Conservation (phyloP, 345 rosid genomes). For the Eutrema japonicum region DNA sequence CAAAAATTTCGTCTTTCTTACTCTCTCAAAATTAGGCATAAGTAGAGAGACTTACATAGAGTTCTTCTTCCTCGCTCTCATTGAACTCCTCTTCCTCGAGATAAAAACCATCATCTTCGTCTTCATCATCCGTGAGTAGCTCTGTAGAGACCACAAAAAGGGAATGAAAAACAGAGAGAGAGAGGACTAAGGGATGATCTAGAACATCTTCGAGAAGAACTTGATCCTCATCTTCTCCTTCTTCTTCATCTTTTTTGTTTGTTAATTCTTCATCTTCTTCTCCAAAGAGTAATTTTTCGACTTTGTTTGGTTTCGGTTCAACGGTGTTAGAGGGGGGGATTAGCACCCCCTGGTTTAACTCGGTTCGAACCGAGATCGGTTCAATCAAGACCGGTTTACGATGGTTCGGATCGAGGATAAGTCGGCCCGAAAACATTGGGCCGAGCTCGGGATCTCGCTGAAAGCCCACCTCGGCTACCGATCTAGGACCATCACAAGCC, state of each 20-base stretch:
- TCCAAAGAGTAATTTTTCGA: constrained; percentile 50
- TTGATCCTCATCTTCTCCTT: constrained; percentile 58
- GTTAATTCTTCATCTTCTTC: constrained; percentile 41
- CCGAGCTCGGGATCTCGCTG: too few relatives aligned
- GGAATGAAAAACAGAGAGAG: constrained; percentile 7
- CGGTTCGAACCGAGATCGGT: too few relatives aligned
- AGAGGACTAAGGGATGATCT: constrained; percentile 22
- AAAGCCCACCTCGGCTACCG: too few relatives aligned
- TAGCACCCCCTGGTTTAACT: too few relatives aligned
- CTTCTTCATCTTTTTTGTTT: constrained; percentile 48
- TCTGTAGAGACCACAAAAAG: constrained; percentile 40
- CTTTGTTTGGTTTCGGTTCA: constrained; percentile 48
- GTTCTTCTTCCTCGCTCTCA: constrained; percentile 56
- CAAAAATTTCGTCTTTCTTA: neutral
- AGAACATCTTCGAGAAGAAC: constrained; percentile 58
- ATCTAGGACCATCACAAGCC: too few relatives aligned
- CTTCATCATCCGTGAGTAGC: constrained; percentile 45
- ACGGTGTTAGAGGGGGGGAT: too few relatives aligned
- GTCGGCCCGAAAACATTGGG: too few relatives aligned
- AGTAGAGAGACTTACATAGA: constrained; percentile 58
- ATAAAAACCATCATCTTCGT: constrained; percentile 47
- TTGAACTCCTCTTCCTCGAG: constrained; percentile 53
- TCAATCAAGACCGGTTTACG: too few relatives aligned
- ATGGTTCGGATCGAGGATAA: too few relatives aligned
- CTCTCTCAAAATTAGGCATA: neutral